Conservation (phyloP, 768 basidiomycete genomes). For the Butyriboletus loyo region DNA sequence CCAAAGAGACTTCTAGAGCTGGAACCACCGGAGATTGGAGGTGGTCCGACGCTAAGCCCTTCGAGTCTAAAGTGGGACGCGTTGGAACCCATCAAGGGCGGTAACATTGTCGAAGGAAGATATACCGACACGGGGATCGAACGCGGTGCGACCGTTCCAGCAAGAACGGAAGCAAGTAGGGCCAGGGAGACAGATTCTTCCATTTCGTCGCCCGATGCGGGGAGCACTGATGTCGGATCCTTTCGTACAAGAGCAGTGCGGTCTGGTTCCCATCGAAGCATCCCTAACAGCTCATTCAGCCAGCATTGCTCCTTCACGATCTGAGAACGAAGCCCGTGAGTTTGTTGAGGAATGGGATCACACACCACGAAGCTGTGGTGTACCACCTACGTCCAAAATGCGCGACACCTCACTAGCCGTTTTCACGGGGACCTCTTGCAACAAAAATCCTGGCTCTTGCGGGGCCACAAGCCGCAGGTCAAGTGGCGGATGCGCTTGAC, state of each 20-base stretch:
- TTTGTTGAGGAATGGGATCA: background rate
- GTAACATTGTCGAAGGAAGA: conserved; percentile 42
- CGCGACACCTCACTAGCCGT: conserved; percentile 73
- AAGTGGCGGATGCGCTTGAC: conserved; percentile 64
- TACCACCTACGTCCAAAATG: conserved; percentile 59
- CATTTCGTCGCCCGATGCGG: conserved; percentile 25
- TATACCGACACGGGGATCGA: conserved; percentile 70
- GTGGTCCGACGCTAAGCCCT: conserved; percentile 25
- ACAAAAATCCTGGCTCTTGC: conserved; percentile 71
- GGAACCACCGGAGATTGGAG: conserved; percentile 22
- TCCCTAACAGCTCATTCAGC: conserved; percentile 68
- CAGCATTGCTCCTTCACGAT: conserved; percentile 81
- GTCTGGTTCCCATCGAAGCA: conserved; percentile 63
- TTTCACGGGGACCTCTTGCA: conserved; percentile 69
- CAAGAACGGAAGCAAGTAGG: conserved; percentile 62
- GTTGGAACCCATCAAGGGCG: conserved; percentile 17
- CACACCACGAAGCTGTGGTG: background rate
- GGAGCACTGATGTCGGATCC: background rate
- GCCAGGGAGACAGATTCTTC: conserved; percentile 43
- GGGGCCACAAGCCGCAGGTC: conserved; percentile 64
- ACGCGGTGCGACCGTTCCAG: conserved; percentile 41
- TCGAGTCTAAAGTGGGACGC: conserved; percentile 29
- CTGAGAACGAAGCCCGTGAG: background rate
- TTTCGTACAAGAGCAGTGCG: conserved; percentile 1
- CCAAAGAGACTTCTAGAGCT: conserved; percentile 29